phyloP scores from a whole-genome alignment of 23 red algal genomes.

The Chondrus crispus region DNA sequence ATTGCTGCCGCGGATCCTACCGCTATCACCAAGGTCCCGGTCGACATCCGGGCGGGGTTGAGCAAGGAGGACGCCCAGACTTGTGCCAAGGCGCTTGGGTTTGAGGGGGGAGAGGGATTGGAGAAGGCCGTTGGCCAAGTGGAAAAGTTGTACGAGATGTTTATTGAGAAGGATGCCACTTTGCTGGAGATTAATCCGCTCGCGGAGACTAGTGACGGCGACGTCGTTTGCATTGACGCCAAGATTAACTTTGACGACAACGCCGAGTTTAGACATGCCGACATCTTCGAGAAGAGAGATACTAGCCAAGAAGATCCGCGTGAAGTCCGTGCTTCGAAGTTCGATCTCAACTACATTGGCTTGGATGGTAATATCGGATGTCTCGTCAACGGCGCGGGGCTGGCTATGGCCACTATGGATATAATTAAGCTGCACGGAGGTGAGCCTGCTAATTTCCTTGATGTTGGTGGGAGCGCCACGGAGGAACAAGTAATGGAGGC shows the following conservation, averaged over 20 bases:
- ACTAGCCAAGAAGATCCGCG: conserved; percentile 93
- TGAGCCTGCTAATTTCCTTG: conserved; percentile 96
- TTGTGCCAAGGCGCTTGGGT: conserved; percentile 61
- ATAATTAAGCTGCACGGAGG: conserved; percentile 99
- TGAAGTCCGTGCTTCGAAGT: conserved; percentile 76
- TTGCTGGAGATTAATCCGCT: conserved; percentile 94
- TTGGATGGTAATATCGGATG: conserved; percentile 99
- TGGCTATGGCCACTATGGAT: conserved; percentile 99
- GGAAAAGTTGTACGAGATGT: conserved; percentile 74
- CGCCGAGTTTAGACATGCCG: conserved; percentile 87
- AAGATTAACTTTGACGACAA: conserved; percentile 99
- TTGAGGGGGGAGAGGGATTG: conserved; percentile 18
- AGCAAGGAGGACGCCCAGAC: conserved; percentile 40
- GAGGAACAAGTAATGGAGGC: conserved; percentile 96
- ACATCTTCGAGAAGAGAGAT: conserved; percentile 87
- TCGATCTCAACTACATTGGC: conserved; percentile 95
- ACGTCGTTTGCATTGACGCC: conserved; percentile 92
- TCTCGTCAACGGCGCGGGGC: conserved; percentile 92
- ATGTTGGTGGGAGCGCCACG: conserved; percentile 94
- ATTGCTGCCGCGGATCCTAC: conserved; percentile 86
- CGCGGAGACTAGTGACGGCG: conserved; percentile 69
- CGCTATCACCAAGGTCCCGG: conserved; percentile 76
- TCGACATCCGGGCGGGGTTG: conserved; percentile 62
- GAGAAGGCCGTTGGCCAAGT: conserved; percentile 64
- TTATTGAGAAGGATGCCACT: conserved; percentile 88